Percentiles rank a stretch among this genome's conserved stretches.
phyloP scores from a whole-genome alignment of 2,329 filamentous ascomycete genomes.

The Pseudogymnoascus sp. region DNA sequence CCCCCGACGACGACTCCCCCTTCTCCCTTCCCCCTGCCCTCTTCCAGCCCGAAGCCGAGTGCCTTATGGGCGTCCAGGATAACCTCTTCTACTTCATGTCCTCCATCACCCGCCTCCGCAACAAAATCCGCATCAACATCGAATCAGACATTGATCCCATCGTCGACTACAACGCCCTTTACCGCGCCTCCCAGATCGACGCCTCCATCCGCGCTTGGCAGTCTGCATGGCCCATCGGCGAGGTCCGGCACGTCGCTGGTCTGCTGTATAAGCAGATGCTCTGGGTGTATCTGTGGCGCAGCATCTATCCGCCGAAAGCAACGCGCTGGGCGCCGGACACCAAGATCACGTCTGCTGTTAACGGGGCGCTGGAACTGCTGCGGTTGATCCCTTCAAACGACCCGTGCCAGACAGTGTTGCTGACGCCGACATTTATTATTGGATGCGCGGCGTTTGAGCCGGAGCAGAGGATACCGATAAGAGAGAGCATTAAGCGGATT shows the following conservation, averaged over 20 bases:
- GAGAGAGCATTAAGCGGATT: constrained; percentile 17
- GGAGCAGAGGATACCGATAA: constrained; percentile 13
- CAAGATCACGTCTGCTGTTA: constrained; percentile 47
- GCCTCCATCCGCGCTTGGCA: constrained; percentile 64
- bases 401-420: constrained; percentile 42
- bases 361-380: constrained; percentile 49
- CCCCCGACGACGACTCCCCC: not conserved
- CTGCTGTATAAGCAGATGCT: constrained; percentile 59
- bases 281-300: constrained; percentile 57
- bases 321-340: constrained; percentile 34
- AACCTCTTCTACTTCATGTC: constrained; percentile 73
- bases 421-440: constrained; percentile 12
- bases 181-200: constrained; percentile 69
- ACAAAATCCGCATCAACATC: constrained; percentile 65
- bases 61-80: constrained; percentile 75
- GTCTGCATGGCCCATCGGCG: constrained; percentile 52
- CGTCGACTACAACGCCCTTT: constrained; percentile 67
- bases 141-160: constrained; percentile 54
- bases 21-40: constrained; percentile 19
- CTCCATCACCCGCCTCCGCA: constrained; percentile 70
- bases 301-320: constrained; percentile 48
- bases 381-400: constrained; percentile 50
- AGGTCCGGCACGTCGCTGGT: constrained; percentile 46
- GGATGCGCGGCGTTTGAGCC: not conserved
- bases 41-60: constrained; percentile 24